phyloP scores from a whole-genome alignment of 768 basidiomycete species.

The Leccinellum albellum region DNA sequence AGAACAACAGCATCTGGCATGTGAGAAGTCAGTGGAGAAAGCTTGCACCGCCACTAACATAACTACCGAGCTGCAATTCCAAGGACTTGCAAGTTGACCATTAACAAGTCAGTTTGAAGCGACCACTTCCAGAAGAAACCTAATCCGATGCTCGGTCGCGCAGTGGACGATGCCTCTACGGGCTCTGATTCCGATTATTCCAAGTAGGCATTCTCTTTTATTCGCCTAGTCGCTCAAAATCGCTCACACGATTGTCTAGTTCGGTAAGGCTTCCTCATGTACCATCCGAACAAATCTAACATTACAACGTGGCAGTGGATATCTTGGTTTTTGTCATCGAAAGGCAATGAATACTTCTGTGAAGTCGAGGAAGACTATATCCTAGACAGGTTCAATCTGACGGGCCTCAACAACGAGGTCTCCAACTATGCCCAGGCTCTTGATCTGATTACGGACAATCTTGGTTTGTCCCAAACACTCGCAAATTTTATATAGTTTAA shows the following conservation, averaged over 20 bases:
- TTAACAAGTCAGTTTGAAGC: constrained; percentile 24
- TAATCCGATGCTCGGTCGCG: constrained; percentile 34
- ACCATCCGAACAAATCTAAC: constrained; percentile 16
- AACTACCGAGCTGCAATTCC: neutral
- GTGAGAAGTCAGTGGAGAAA: no score
- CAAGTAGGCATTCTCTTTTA: constrained; percentile 53
- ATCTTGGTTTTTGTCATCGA: constrained; percentile 94
- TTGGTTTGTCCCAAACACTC: constrained; percentile 57
- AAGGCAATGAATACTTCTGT: constrained; percentile 99
- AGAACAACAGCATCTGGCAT: constrained; percentile 30
- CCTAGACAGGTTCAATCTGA: constrained; percentile 95
- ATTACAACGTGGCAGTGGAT: constrained; percentile 66
- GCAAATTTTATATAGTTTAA: neutral
- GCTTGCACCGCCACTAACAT: constrained; percentile 20
- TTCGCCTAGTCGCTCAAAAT: neutral
- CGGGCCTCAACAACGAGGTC: constrained; percentile 94
- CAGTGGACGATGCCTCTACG: constrained; percentile 85
- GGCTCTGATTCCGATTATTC: constrained; percentile 96
- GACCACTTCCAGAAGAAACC: constrained; percentile 15
- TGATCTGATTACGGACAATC: constrained; percentile 92
- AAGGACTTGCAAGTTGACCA: constrained; percentile 5
- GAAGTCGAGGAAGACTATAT: constrained; percentile 99
- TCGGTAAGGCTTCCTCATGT: constrained; percentile 24
- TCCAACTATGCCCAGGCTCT: constrained; percentile 91
- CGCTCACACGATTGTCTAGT: constrained; percentile 21